Percentiles rank a stretch among this genome's conserved stretches.
phyloP scores from a whole-genome alignment of 129 eudicot species.

The Arctium lappa region DNA sequence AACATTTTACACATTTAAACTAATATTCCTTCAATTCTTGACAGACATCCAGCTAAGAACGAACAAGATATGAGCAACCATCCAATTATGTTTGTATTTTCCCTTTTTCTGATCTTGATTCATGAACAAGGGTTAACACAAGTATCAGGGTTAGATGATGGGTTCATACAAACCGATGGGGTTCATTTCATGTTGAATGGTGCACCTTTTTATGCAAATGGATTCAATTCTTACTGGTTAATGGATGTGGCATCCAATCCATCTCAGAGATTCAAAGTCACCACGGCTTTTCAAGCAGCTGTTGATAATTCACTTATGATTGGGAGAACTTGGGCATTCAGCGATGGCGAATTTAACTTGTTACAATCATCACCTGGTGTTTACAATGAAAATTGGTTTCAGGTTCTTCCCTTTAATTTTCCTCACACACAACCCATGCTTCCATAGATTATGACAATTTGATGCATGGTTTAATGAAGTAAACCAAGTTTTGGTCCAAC shows the following conservation, averaged over 20 bases:
- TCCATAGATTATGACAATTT: background rate
- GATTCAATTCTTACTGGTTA: conserved; percentile 77
- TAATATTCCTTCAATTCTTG: background rate
- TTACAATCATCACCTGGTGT: conserved; percentile 63
- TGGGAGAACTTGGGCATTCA: conserved; percentile 72
- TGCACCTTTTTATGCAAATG: conserved; percentile 49
- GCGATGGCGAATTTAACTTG: conserved; percentile 50
- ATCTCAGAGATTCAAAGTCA: conserved; percentile 38
- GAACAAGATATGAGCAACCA: background rate
- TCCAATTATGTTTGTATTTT: background rate
- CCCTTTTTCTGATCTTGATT: conserved; percentile 9
- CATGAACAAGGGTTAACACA: conserved; percentile 1
- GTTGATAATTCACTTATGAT: conserved; percentile 34
- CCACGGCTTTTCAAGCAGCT: conserved; percentile 48
- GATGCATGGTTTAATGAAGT: background rate
- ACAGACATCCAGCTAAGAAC: background rate
- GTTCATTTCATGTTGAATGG: conserved; percentile 48
- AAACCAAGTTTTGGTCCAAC: background rate
- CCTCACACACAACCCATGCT: background rate
- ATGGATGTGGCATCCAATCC: conserved; percentile 55
- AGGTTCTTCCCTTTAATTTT: conserved; percentile 23
- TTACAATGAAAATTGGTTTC: conserved; percentile 63
- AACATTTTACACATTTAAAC: background rate
- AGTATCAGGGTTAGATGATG: conserved; percentile 25
- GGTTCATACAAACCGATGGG: conserved; percentile 34